phyloP scores from a whole-genome alignment of 2,329 filamentous ascomycete species.

The Teratosphaeria pseudoeucalypti region DNA sequence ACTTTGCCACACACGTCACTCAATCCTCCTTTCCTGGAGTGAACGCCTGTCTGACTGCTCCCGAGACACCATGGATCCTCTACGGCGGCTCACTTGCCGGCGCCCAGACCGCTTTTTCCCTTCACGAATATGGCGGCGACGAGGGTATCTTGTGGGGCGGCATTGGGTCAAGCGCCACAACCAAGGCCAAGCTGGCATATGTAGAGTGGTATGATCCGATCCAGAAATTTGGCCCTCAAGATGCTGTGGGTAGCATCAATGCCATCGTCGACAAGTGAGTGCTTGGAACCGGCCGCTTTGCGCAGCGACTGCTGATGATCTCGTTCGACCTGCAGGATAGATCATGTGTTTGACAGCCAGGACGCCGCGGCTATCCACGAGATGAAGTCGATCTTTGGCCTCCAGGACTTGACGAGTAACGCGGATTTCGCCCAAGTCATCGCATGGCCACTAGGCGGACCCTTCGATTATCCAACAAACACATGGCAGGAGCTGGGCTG shows the following conservation, averaged over 20 bases:
- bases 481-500: conserved; percentile 49
- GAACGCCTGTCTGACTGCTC: conserved; percentile 32
- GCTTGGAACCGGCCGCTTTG: neutral
- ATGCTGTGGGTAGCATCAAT: conserved; percentile 49
- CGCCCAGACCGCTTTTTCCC: conserved; percentile 35
- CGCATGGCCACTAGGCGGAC: conserved; percentile 25
- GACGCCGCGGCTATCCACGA: conserved; percentile 32
- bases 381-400: conserved; percentile 45
- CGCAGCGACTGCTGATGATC: neutral
- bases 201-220: conserved; percentile 53
- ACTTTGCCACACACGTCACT: conserved; percentile 39
- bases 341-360: conserved; percentile 34
- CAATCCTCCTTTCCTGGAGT: conserved; percentile 32
- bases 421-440: conserved; percentile 45
- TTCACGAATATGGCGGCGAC: conserved; percentile 47
- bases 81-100: conserved; percentile 38
- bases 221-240: conserved; percentile 44
- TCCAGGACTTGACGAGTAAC: conserved; percentile 38
- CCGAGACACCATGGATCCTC: conserved; percentile 37
- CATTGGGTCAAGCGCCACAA: conserved; percentile 71
- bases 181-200: conserved; percentile 62
- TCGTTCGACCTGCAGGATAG: conserved; percentile 27
- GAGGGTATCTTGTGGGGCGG: conserved; percentile 64
- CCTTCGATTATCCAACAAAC: conserved; percentile 35
- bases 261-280: conserved; percentile 44